A percentile compares a stretch with the other conserved stretches of the same genome.
Conservation (phyloP, 2,329 filamentous ascomycete species). For the Annulohypoxylon truncatum region DNA sequence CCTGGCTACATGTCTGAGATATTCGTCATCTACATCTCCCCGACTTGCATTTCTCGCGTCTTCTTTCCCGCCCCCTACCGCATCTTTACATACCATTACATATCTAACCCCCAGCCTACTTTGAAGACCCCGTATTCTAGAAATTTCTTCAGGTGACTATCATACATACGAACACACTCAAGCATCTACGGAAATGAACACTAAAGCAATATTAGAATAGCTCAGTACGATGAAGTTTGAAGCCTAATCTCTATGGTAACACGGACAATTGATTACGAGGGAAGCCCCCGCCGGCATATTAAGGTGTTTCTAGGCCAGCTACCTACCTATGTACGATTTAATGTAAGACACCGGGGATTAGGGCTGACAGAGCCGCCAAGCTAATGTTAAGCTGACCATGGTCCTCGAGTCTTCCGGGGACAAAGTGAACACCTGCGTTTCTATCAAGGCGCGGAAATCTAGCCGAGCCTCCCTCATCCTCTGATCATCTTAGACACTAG, state of each 20-base stretch:
- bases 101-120: neutral
- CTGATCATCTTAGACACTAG: neutral
- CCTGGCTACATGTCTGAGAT: neutral
- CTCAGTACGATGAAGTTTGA: neutral
- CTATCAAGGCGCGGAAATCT: neutral
- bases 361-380: neutral
- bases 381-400: neutral
- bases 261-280: neutral
- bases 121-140: neutral
- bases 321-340: no score
- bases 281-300: neutral
- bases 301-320: neutral
- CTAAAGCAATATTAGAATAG: neutral
- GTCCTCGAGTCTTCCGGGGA: neutral
- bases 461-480: no score
- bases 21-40: neutral
- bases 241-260: neutral
- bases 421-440: neutral
- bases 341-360: neutral
- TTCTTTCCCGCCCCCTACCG: neutral
- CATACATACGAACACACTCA: neutral
- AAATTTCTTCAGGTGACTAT: neutral
- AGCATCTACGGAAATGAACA: neutral
- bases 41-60: neutral
- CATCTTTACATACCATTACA: neutral